phyloP scores from a whole-genome alignment of 371 early-diverging fungal species.

The Mucor ambiguus region DNA sequence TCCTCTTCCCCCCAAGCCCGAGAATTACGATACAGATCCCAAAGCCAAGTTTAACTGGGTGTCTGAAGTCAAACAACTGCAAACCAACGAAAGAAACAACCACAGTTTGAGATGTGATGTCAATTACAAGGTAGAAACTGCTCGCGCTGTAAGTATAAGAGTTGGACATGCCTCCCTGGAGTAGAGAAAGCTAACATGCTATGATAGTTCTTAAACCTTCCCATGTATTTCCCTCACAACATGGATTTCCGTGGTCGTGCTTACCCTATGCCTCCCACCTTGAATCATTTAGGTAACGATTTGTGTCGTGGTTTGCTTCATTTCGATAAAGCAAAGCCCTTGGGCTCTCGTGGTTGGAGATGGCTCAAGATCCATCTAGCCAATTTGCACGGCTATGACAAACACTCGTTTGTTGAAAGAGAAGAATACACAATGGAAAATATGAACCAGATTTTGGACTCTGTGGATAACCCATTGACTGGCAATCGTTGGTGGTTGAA shows the following conservation, averaged over 20 bases:
- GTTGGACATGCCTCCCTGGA: too few relatives aligned
- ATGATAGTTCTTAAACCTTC: constrained; percentile 76
- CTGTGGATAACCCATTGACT: constrained; percentile 79
- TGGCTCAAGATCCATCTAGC: constrained; percentile 98
- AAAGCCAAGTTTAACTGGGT: constrained; percentile 64
- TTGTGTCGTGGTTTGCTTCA: constrained; percentile 90
- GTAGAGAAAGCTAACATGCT: too few relatives aligned
- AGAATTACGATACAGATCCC: constrained; percentile 67
- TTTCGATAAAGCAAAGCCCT: constrained; percentile 83
- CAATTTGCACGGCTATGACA: constrained; percentile 93
- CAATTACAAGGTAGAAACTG: constrained; percentile 97
- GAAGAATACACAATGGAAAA: constrained; percentile 74
- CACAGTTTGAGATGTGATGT: constrained; percentile 91
- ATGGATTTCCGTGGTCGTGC: constrained; percentile 98
- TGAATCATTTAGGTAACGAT: constrained; percentile 97
- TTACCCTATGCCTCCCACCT: constrained; percentile 94
- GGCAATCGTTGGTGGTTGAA: constrained; percentile 91
- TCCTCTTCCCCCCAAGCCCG: constrained; percentile 66
- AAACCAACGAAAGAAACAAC: constrained; percentile 65
- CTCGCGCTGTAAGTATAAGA: constrained; percentile 72
- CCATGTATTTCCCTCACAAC: constrained; percentile 97
- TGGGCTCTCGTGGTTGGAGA: constrained; percentile 84
- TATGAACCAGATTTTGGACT: constrained; percentile 78
- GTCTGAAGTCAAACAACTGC: constrained; percentile 46
- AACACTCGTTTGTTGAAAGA: constrained; percentile 88